A percentile compares a stretch with the other conserved stretches of the same genome.
These are phyloP conservation scores for Solanum infundibuliforme DNA, from an alignment of 257 asterid genomes.

Conservation along the genomic window DNA sequence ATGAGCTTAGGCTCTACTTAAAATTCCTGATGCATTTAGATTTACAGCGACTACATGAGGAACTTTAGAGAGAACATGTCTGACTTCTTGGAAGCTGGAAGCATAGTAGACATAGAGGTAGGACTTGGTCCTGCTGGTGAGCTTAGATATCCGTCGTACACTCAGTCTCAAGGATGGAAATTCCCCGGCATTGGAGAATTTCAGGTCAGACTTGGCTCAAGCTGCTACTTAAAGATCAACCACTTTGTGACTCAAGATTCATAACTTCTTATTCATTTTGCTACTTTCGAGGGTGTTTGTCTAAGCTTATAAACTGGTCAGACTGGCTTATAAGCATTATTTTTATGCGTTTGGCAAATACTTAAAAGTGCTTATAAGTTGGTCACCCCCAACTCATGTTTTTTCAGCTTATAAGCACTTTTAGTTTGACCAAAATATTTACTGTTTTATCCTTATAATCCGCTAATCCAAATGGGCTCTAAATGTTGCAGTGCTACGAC, in stretches of 20 bases:
- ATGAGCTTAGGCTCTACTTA: neutral
- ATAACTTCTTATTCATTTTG: neutral
- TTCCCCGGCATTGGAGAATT: slow-evolving; percentile 85
- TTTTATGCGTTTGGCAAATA: neutral
- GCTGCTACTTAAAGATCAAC: neutral
- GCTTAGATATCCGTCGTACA: slow-evolving; percentile 75
- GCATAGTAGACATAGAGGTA: slow-evolving; percentile 64
- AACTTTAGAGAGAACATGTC: slow-evolving; percentile 63
- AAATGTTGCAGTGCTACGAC: slow-evolving; percentile 27
- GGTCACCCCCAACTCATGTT: neutral
- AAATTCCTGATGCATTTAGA: slow-evolving; percentile 16
- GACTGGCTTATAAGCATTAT: neutral
- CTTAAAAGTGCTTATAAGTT: neutral
- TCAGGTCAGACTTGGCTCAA: slow-evolving; percentile 30
- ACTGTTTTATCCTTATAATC: neutral
- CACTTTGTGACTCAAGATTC: neutral
- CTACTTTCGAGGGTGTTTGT: neutral
- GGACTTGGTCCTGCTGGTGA: slow-evolving; percentile 94
- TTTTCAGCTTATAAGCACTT: neutral
- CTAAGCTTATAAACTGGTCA: neutral
- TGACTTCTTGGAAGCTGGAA: slow-evolving; percentile 39
- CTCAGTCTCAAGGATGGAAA: slow-evolving; percentile 63
- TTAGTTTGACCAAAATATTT: neutral
- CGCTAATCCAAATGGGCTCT: neutral
- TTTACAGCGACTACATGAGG: slow-evolving; percentile 68